Base-by-base conservation (phyloP, 2,329 filamentous ascomycete species). In the Stemphylium vesicarium region DNA sequence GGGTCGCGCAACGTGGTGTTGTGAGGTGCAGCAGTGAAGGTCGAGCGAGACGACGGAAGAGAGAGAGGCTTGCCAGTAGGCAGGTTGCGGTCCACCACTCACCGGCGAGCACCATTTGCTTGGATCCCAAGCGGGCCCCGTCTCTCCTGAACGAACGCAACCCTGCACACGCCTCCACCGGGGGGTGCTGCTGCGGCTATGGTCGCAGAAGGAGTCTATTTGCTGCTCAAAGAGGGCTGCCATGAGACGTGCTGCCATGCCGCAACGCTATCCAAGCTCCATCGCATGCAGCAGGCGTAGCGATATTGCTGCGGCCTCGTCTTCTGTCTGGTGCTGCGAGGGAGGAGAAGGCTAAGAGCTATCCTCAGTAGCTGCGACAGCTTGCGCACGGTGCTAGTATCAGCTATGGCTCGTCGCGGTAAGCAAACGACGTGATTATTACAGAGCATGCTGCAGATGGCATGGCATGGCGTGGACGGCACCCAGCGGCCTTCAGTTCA, bases 111-210 rank as follows among this genome's bases (percentile, higher is more conserved):
- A 48, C 58, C 59, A 53, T 39, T 41, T 35, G 48, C 57, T 59
- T 60, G 60, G 52, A 50, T 49, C 42, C 39, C 32, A 35, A 50
- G 50, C 56, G 54, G 61, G 59, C 46, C 62, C 59, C 50, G 52
- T 60, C 57, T 53, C 47, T 53, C 56, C 62, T 54, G 58, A 57
- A 46, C 57, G 58, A 56, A 49, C 56, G 20, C 56, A 62, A 59
- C 62, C 62, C 56, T 65, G 62, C 60, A 50, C 57, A 39, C 45
- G 45, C 50, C 44, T 37, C 22, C 39, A 12, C 29, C 31, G 18
- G 42, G 31, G 31, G 37, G 22, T 49, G 39, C 38, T 38, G 31
- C 37, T 42, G 26, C 26, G 16, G 10, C 16, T 26, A 29, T 31
- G 36, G 36, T 29, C 2, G 8, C 5, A 10, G 26, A 29, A 9